These are phyloP conservation scores for Zopfochytrium polystomum DNA, from an alignment of 371 early-diverging fungal species.

Conservation along the genomic window DNA sequence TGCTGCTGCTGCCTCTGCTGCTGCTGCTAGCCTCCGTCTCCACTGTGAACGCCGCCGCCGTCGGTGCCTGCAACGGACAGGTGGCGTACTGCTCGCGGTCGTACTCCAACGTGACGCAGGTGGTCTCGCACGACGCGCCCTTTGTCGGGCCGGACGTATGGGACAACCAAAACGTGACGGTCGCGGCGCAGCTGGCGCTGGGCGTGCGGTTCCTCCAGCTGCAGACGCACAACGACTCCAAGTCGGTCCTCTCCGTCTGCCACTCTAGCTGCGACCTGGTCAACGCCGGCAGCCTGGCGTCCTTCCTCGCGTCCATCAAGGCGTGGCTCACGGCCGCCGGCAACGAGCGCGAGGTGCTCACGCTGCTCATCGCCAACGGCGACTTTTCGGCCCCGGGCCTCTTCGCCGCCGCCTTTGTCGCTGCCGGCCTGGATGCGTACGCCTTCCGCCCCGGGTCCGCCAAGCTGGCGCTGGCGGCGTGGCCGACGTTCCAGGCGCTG, in stretches of 20 bases:
- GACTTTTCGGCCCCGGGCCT: background rate
- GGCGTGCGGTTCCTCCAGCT: constrained; percentile 4
- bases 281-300: background rate
- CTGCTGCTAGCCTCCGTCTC: no score
- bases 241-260: background rate
- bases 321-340: background rate
- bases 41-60: background rate
- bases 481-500: constrained; percentile 4
- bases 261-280: background rate
- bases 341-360: background rate
- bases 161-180: constrained; percentile 5
- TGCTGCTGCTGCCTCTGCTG: no score
- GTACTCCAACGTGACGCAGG: background rate
- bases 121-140: constrained; percentile 1
- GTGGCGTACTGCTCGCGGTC: background rate
- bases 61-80: background rate
- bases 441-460: background rate
- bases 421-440: background rate
- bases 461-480: background rate
- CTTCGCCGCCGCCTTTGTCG: background rate
- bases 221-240: background rate
- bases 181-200: constrained; percentile 1
- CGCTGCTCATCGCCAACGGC: background rate
- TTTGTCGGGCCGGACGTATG: background rate
- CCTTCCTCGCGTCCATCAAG: background rate